These are phyloP conservation scores for Acanthamoeba quina DNA, from an alignment of 208 protist genomes.

Conservation along the genomic window DNA sequence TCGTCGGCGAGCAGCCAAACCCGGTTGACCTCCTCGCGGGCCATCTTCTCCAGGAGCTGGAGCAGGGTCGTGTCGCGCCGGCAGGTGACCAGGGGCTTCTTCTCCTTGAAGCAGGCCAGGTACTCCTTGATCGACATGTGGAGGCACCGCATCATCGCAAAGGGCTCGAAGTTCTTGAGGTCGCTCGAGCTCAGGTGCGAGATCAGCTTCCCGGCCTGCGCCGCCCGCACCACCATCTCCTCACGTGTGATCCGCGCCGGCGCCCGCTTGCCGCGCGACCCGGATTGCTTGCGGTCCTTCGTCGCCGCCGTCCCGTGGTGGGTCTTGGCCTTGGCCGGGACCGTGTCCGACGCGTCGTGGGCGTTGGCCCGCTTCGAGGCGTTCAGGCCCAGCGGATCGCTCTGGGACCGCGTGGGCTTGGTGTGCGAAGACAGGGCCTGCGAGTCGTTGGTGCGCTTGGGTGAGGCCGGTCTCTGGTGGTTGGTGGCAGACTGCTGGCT, in stretches of 20 bases:
- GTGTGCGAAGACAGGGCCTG: background rate
- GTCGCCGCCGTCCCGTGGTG: background rate
- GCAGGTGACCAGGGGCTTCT: conserved; percentile 60
- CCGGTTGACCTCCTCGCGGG: conserved; percentile 48
- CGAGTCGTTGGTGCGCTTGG: background rate
- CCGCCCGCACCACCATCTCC: conserved; percentile 40
- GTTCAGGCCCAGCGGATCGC: background rate
- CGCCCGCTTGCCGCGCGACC: background rate
- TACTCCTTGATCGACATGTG: conserved; percentile 71
- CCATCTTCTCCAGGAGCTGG: conserved; percentile 50
- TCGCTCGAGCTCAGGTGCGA: conserved; percentile 58
- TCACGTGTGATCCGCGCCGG: background rate
- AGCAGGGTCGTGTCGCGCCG: conserved; percentile 40
- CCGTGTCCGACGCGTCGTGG: conserved; percentile 48
- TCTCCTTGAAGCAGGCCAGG: conserved; percentile 55
- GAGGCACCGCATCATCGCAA: conserved; percentile 59
- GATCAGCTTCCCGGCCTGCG: conserved; percentile 26
- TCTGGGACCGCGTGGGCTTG: background rate
- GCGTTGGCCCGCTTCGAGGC: background rate
- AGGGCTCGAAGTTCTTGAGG: conserved; percentile 56
- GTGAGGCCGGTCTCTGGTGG: background rate
- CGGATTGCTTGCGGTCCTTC: background rate
- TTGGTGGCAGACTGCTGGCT: background rate
- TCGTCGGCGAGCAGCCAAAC: conserved; percentile 59
- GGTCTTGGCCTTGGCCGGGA: background rate